Percentiles rank a stretch among this genome's conserved stretches.
Conservation (phyloP, 345 rosid species). For the Eucalyptus lansdowneana region DNA sequence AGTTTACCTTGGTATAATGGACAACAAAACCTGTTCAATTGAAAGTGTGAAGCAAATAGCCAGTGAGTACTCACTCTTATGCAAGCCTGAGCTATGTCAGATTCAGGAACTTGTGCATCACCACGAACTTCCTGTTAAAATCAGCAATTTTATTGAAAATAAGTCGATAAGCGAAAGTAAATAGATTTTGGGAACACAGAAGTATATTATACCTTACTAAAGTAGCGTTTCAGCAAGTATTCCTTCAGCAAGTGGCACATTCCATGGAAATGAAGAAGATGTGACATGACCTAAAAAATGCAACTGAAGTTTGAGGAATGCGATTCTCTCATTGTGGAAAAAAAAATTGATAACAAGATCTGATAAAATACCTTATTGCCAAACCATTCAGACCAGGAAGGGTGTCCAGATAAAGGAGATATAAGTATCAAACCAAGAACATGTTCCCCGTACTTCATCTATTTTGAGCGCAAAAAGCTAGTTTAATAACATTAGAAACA, state of each 20-base stretch:
- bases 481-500: neutral
- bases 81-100: constrained; percentile 85
- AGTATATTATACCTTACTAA: constrained; percentile 56
- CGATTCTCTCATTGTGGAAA: neutral
- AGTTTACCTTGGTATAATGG: neutral
- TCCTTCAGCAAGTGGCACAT: constrained; percentile 84
- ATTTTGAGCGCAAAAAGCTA: neutral
- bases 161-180: neutral
- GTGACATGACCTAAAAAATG: constrained; percentile 26
- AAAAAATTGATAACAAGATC: neutral
- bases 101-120: constrained; percentile 63
- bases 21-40: neutral
- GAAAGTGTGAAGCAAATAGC: neutral
- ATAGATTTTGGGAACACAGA: neutral
- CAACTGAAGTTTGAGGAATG: neutral
- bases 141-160: neutral
- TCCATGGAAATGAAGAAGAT: constrained; percentile 76
- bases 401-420: constrained; percentile 78
- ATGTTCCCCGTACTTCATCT: constrained; percentile 83
- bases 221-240: constrained; percentile 71
- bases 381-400: constrained; percentile 95
- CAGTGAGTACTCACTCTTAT: constrained; percentile 36
- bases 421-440: constrained; percentile 88
- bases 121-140: constrained; percentile 77
- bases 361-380: constrained; percentile 46